Percentiles rank a stretch among this genome's conserved stretches.
Conservation (phyloP, 139 green algal species). For the Nannochloris sp. region DNA sequence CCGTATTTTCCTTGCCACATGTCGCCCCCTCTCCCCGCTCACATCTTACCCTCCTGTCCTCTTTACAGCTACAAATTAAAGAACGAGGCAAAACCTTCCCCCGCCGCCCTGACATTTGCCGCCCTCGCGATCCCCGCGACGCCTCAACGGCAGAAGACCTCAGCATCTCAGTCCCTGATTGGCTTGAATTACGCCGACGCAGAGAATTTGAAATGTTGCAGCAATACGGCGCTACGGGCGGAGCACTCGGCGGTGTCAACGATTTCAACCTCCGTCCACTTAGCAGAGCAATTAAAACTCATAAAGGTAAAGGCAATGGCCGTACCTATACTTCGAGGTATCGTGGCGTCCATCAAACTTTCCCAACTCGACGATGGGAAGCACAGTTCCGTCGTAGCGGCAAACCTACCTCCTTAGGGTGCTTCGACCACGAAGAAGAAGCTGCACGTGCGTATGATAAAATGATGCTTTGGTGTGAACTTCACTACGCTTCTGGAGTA, state of each 20-base stretch:
- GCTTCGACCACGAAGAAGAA: conserved; percentile 80
- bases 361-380: conserved; percentile 83
- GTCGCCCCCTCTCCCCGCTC: too few relatives aligned
- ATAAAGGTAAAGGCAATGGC: conserved; percentile 19
- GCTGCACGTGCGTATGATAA: conserved; percentile 84
- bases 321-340: conserved; percentile 76
- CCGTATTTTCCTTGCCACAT: too few relatives aligned
- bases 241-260: conserved; percentile 2
- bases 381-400: conserved; percentile 80
- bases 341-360: conserved; percentile 84
- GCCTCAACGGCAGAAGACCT: neutral
- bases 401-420: conserved; percentile 77
- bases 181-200: conserved; percentile 12
- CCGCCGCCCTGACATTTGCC: conserved; percentile 15
- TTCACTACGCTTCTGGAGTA: conserved; percentile 58
- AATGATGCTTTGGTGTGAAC: conserved; percentile 92
- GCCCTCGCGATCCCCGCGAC: conserved; percentile 4
- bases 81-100: conserved; percentile 1
- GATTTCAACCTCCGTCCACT: conserved; percentile 2
- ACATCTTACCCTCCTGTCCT: neutral
- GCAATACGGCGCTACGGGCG: neutral
- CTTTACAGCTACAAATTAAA: conserved; percentile 5
- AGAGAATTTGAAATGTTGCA: conserved; percentile 1
- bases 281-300: neutral
- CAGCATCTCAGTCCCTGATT: conserved; percentile 5